Conservation (phyloP, 2,329 filamentous ascomycete genomes). For the Chalara sp. region DNA sequence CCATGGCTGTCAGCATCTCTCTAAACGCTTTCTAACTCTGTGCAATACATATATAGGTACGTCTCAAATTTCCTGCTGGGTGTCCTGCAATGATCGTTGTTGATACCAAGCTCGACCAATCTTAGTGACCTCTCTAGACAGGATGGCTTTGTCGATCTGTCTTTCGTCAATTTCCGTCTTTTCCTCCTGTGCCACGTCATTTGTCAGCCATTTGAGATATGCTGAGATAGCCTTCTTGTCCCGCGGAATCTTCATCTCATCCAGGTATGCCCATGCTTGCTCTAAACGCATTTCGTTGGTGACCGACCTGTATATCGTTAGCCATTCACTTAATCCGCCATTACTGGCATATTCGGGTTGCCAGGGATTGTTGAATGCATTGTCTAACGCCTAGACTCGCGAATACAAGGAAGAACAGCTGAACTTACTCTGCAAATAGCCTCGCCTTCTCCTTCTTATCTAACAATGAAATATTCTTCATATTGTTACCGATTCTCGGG, state of each 20-base stretch:
- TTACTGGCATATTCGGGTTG: no score
- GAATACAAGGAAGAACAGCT: no score
- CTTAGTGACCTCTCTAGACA: conserved; percentile 1
- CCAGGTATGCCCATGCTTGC: conserved; percentile 14
- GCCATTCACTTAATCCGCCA: no score
- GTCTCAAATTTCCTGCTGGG: no score
- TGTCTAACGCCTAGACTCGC: no score
- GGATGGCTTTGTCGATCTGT: not conserved
- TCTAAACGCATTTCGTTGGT: conserved; percentile 12
- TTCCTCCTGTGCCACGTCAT: conserved; percentile 13
- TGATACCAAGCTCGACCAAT: conserved; percentile 8
- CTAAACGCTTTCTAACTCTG: no score
- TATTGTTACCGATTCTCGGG: not conserved
- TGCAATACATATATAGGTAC: no score
- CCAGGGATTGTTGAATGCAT: conserved; percentile 6
- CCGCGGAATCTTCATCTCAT: conserved; percentile 9
- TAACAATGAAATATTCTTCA: not conserved
- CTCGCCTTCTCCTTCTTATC: conserved; percentile 3
- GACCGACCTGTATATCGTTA: not conserved
- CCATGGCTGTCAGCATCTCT: no score
- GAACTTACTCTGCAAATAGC: no score
- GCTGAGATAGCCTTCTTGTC: conserved; percentile 1
- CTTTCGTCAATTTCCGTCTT: conserved; percentile 4
- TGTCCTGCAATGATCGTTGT: not conserved
- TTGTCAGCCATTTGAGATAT: conserved; percentile 12